Conservation (phyloP, 352 stramenopile genomes). For the Globisporangium camurandrum region DNA sequence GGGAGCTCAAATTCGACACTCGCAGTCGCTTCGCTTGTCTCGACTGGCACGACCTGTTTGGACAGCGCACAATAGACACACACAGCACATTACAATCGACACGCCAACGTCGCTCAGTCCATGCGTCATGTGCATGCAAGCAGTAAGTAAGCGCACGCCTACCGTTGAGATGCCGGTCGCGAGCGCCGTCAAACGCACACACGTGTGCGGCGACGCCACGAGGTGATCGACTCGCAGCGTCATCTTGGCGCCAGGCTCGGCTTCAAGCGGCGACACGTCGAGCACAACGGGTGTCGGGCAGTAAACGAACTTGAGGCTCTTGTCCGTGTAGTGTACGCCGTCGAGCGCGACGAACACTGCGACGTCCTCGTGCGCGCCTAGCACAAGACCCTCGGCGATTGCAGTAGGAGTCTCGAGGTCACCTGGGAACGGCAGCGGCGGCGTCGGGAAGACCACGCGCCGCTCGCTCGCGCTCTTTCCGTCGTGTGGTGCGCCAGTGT, state of each 20-base stretch:
- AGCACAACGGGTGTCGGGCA: conserved; percentile 11
- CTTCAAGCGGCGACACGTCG: conserved; percentile 17
- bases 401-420: conserved; percentile 14
- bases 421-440: conserved; percentile 27
- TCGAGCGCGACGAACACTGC: conserved; percentile 47
- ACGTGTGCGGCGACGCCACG: conserved; percentile 4
- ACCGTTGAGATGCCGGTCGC: conserved; percentile 17
- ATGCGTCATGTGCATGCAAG: background rate
- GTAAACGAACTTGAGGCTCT: conserved; percentile 22
- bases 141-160: background rate
- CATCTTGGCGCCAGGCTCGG: conserved; percentile 13
- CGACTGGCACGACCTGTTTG: conserved; percentile 11
- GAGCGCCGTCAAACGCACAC: conserved; percentile 15
- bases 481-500: background rate
- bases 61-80: background rate
- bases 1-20: conserved; percentile 12
- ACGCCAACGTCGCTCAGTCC: background rate
- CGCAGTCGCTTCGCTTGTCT: conserved; percentile 8
- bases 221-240: conserved; percentile 15
- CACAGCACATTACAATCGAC: background rate
- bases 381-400: conserved; percentile 19
- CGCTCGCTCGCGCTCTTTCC: conserved; percentile 14
- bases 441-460: conserved; percentile 35
- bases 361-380: conserved; percentile 31
- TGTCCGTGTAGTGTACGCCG: conserved; percentile 33